Evolutionary conservation across 2,329 filamentous ascomycete genomes (phyloP).

Genomic region (Penicillium psychrosexuale): DNA sequence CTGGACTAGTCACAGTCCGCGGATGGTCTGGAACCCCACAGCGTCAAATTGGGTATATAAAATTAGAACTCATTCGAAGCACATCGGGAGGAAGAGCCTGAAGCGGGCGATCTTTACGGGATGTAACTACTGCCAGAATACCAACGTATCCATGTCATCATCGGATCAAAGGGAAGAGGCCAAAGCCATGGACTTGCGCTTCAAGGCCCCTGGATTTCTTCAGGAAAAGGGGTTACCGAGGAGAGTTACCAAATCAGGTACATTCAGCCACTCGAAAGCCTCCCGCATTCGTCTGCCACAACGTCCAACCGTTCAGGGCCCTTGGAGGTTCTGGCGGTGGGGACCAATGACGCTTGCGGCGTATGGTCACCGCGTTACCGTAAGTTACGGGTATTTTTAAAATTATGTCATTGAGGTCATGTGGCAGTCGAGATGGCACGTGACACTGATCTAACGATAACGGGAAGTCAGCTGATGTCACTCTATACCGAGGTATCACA

Average conservation of each 20-base stretch:
- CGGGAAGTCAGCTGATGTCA: neutral
- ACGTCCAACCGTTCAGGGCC: too few species aligned
- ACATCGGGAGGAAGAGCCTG: slow-evolving; percentile 2
- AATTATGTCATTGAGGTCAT: neutral
- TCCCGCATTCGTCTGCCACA: neutral
- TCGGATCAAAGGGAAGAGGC: too few species aligned
- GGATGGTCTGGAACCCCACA: slow-evolving; percentile 10
- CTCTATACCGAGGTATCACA: slow-evolving; percentile 3
- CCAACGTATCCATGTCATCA: neutral
- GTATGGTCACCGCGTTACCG: neutral
- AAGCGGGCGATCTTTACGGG: neutral
- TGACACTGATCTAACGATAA: neutral
- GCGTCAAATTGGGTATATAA: slow-evolving; percentile 1
- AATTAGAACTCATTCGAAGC: slow-evolving; percentile 9
- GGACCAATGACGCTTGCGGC: neutral
- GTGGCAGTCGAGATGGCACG: neutral
- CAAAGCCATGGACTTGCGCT: too few species aligned
- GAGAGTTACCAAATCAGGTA: neutral
- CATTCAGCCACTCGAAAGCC: neutral
- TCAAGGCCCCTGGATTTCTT: neutral
- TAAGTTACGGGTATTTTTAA: neutral
- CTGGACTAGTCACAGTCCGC: slow-evolving; percentile 3
- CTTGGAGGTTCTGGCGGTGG: too few species aligned
- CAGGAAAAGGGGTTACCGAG: neutral
- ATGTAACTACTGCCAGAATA: neutral